phyloP scores from a whole-genome alignment of 148 eudicot genomes.

The Nepenthes mirabilis region DNA sequence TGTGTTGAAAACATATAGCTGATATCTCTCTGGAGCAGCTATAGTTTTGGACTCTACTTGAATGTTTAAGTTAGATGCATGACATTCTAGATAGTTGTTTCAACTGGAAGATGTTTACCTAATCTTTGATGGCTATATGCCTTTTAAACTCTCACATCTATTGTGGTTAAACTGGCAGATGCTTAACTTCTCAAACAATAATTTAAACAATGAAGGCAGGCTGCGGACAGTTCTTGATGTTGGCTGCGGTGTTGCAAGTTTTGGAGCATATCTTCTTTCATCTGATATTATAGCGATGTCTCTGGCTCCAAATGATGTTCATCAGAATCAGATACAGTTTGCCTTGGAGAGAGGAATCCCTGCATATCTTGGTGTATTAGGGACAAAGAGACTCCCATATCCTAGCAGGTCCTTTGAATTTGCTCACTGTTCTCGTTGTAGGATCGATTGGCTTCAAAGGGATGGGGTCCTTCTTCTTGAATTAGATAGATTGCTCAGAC shows the following conservation, averaged over 20 bases:
- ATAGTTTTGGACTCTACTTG: no score
- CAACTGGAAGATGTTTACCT: no score
- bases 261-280: constrained; percentile 11
- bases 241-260: constrained; percentile 14
- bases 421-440: constrained; percentile 13
- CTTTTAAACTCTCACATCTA: neutral
- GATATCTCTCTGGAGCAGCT: no score
- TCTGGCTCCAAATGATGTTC: constrained; percentile 11
- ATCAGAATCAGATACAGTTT: constrained; percentile 12
- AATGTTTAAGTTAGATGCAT: no score
- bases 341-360: constrained; percentile 14
- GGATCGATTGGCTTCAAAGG: constrained; percentile 14
- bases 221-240: constrained; percentile 10
- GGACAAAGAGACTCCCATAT: constrained; percentile 13
- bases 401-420: constrained; percentile 12
- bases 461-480: constrained; percentile 12
- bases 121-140: no score
- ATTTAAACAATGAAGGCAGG: constrained; percentile 5
- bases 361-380: constrained; percentile 11
- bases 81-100: no score
- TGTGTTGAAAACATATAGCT: no score
- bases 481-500: constrained; percentile 8
- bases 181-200: constrained; percentile 7
- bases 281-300: constrained; percentile 9
- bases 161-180: constrained; percentile 2